phyloP scores from a whole-genome alignment of 164 flowering plant genomes.

The Protea cynaroides region DNA sequence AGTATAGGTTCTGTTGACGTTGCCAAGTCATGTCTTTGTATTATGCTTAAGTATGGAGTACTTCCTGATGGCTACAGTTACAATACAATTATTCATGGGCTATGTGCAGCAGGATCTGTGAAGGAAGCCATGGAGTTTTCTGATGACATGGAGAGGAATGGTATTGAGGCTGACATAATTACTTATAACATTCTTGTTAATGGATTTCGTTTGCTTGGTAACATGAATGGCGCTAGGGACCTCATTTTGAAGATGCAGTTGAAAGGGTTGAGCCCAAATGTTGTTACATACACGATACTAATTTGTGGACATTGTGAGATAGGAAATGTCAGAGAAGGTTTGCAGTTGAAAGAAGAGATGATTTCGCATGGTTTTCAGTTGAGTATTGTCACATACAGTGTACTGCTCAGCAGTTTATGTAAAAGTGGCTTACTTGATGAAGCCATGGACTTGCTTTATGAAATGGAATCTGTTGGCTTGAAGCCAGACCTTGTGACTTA shows the following conservation, averaged over 20 bases:
- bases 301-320: slow-evolving; percentile 51
- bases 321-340: slow-evolving; percentile 45
- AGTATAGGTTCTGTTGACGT: slow-evolving; percentile 46
- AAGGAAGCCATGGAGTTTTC: slow-evolving; percentile 54
- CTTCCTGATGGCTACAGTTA: slow-evolving; percentile 61
- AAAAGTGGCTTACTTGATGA: slow-evolving; percentile 40
- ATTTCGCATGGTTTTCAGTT: slow-evolving; percentile 37
- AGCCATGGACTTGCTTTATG: slow-evolving; percentile 45
- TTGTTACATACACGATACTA: slow-evolving; percentile 42
- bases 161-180: slow-evolving; percentile 54
- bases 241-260: slow-evolving; percentile 32
- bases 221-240: slow-evolving; percentile 34
- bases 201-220: slow-evolving; percentile 51
- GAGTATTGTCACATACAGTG: slow-evolving; percentile 36
- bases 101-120: slow-evolving; percentile 53
- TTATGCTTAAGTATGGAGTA: slow-evolving; percentile 60
- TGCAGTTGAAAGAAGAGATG: slow-evolving; percentile 46
- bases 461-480: slow-evolving; percentile 41
- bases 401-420: slow-evolving; percentile 54
- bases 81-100: slow-evolving; percentile 73
- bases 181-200: slow-evolving; percentile 59
- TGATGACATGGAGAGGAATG: slow-evolving; percentile 55
- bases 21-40: slow-evolving; percentile 56
- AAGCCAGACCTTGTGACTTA: slow-evolving; percentile 49
- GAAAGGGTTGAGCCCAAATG: slow-evolving; percentile 39